Conservation (phyloP, 2,329 filamentous ascomycete genomes). For the Microsporum ferrugineum region DNA sequence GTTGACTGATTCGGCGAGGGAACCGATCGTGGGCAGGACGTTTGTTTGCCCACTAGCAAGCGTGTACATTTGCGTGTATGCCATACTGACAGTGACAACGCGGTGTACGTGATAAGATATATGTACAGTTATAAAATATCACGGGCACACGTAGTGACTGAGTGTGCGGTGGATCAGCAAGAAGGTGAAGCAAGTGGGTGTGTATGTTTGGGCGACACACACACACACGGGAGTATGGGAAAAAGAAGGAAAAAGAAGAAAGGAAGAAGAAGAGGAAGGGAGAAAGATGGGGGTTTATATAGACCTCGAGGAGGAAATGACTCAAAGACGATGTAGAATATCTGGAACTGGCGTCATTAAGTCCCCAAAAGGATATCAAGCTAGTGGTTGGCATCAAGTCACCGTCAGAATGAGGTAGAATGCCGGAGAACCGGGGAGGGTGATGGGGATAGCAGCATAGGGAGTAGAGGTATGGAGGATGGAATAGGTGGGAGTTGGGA, state of each 20-base stretch:
- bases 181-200: neutral
- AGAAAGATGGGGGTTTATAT: neutral
- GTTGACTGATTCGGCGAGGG: constrained; percentile 4
- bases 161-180: neutral
- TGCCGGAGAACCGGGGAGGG: neutral
- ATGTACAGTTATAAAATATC: constrained; percentile 5
- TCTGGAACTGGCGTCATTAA: neutral
- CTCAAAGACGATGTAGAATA: neutral
- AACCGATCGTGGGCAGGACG: constrained; percentile 11
- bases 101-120: constrained; percentile 1
- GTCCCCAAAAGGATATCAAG: neutral
- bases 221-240: neutral
- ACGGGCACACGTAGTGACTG: neutral
- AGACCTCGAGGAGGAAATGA: neutral
- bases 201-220: neutral
- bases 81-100: constrained; percentile 8
- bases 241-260: neutral
- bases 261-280: neutral
- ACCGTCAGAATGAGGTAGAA: neutral
- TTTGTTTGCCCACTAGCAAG: constrained; percentile 5
- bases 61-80: constrained; percentile 11
- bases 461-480: neutral
- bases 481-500: neutral
- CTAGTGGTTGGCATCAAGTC: neutral
- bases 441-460: neutral